Evolutionary conservation across 768 basidiomycete species (phyloP).

Genomic region (Amanita pallidorosea): DNA sequence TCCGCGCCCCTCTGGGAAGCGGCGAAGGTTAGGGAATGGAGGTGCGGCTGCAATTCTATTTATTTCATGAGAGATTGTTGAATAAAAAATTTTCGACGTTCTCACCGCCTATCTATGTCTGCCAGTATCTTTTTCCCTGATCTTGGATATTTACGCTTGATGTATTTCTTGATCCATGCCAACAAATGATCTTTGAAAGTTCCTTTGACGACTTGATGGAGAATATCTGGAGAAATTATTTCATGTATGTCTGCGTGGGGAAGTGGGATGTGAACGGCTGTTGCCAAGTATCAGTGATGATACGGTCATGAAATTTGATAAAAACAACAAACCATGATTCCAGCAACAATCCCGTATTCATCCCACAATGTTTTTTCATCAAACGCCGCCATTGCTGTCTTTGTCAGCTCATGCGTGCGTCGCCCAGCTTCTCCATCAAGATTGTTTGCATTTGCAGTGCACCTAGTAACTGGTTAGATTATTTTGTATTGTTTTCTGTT

Average conservation of each 20-base stretch:
- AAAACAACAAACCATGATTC: conserved; percentile 18
- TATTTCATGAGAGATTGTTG: no score
- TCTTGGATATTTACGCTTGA: conserved; percentile 12
- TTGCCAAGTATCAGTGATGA: neutral
- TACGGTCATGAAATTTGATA: neutral
- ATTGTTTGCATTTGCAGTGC: neutral
- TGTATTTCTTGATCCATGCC: conserved; percentile 18
- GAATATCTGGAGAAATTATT: conserved; percentile 18
- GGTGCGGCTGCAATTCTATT: conserved; percentile 11
- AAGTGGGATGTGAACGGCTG: neutral
- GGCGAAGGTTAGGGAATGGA: conserved; percentile 15
- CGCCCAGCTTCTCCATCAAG: neutral
- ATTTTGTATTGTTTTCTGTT: neutral
- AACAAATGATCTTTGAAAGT: conserved; percentile 29
- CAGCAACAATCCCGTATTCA: conserved; percentile 19
- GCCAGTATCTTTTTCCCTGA: neutral
- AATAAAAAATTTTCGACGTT: no score
- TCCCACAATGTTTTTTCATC: conserved; percentile 16
- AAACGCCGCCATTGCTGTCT: conserved; percentile 11
- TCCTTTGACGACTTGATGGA: conserved; percentile 26
- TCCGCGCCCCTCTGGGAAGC: conserved; percentile 18
- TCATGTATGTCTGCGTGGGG: conserved; percentile 21
- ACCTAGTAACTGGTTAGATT: neutral
- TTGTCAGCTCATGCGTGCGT: neutral
- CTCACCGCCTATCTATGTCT: neutral